Base-by-base conservation (phyloP, 2,329 filamentous ascomycete species). In the Aspergillus sp. region DNA sequence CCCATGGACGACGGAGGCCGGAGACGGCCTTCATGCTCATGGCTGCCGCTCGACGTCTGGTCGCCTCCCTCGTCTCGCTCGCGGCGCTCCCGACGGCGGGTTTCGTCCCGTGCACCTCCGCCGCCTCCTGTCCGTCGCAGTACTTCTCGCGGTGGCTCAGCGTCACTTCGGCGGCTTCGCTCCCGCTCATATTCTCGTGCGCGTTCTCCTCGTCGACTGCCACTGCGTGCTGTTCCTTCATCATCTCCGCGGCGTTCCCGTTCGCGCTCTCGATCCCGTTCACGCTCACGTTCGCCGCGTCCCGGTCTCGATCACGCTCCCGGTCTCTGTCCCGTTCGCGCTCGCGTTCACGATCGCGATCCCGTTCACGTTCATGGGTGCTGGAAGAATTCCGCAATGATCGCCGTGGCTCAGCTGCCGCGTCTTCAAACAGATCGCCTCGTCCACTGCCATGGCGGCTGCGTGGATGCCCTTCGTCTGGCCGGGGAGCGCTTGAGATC, bases 171-270 rank as follows among this genome's bases (percentile, higher is more conserved):
- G 26, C 66, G 66, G 41, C 52, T 62, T 33, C 62, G 63, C 38
- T 68, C 66, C 33, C 64, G 62, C 39, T 64, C 61, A 39, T 52
- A 54, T 36, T 62, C 59, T 36, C 57, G 58, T 33, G 53, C 52
- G 19, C 65, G 61, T 30, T 70, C 65, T 42, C 70, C 67, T 33
- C 65, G 65, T 46, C 65, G 63, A 40, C 48, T 57, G 40, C 55
- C 58, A 29, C 57, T 57, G 6, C 55, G 50, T 39, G 49, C 54
- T 33, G 43, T 49, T 43, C 52, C 54, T 3, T 63, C 57, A 1
- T 68, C 63, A 28, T 57, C 62, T 3, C 56, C 54, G 10, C 60
- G 58, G 26, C 60, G 57, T 4, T 58, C 58, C 26, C 58, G 54
- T 33, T 61, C 58, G 3, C 60, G 54, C 1, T 60, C 57, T 32